Evolutionary conservation across 208 protist species (phyloP), one percentile per base, ranked within the genome.

Genomic region (Trypanosoma lewisi): DNA sequence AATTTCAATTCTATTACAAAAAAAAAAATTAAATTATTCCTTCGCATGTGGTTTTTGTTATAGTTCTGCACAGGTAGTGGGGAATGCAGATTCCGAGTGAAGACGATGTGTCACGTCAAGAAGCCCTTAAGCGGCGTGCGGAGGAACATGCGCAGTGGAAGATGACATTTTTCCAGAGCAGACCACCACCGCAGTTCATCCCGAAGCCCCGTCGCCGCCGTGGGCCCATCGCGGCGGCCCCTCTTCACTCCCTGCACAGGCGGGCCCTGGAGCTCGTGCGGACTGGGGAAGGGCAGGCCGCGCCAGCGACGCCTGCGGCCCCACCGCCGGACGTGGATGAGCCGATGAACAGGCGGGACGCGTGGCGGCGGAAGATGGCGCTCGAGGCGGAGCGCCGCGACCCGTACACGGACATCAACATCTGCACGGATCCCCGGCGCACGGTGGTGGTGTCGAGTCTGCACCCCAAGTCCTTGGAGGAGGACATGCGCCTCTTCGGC

Each of bases 361-460:
- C 23, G 1, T 79, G 71, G 77, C 0, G 50, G 33, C 34, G 52
- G 30, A 49, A 61, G 53, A 75, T 82, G 67, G 17, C n/a, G 17
- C 4, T n/a, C 17, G 77, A 82, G 48, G 49, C 58, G 62, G 52
- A 57, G 4, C 50, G 58, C 19, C 68, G 83, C 19, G 76, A 88
- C 61, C 83, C 84, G 12, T 66, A 71, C 45, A 77, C 71, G 0
- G 89, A 95, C 56, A 54, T 89, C 28, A 75, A 91, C 39, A 78
- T 89, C 14, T 74, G 74, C 39, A 82, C 80, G 4, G 82, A 91
- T 63, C 77, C 86, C 14, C 57, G 49, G 0, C 67, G 80, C 41
- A 95, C 89, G 2, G 80, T 91, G 2, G 65, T 93, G 39, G 64
- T 95, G 54, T 77, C 83, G 0, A 79, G 83, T 66, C 69, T 95